Evolutionary conservation across 2,329 filamentous ascomycete genomes (phyloP).

Genomic region (Cytospora mali): DNA sequence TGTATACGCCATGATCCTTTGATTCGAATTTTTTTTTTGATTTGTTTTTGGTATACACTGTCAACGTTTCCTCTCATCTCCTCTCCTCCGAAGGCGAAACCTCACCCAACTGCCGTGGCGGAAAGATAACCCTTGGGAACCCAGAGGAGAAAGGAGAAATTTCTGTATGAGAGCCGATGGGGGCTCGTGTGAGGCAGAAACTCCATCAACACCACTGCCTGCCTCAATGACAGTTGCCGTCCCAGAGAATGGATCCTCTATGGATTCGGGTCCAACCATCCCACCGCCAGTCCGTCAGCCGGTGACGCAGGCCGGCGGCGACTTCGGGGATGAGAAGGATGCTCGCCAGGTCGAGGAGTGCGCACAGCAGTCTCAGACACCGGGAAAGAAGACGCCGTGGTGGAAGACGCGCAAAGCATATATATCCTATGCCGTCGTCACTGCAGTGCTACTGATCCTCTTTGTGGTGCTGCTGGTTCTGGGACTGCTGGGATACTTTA

Average conservation of each 20-base stretch:
- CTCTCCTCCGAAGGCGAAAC: neutral
- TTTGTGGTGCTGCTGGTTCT: constrained; percentile 26
- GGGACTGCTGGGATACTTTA: constrained; percentile 28
- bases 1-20: neutral
- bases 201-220: constrained; percentile 6
- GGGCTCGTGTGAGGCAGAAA: constrained; percentile 18
- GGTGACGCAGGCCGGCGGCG: neutral
- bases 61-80: neutral
- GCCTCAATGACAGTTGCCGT: constrained; percentile 21
- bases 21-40: neutral
- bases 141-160: too few species aligned
- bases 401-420: constrained; percentile 24
- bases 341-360: constrained; percentile 2
- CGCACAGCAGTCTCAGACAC: neutral
- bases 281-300: neutral
- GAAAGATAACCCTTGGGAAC: constrained; percentile 7
- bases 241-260: constrained; percentile 19
- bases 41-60: neutral
- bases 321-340: constrained; percentile 13
- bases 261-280: constrained; percentile 12
- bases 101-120: neutral
- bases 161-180: constrained; percentile 22
- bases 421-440: constrained; percentile 12
- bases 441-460: constrained; percentile 18
- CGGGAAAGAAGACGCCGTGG: constrained; percentile 17